These are phyloP conservation scores for Fremontodendron californicum DNA, from an alignment of 345 rosid genomes.

Conservation along the genomic window DNA sequence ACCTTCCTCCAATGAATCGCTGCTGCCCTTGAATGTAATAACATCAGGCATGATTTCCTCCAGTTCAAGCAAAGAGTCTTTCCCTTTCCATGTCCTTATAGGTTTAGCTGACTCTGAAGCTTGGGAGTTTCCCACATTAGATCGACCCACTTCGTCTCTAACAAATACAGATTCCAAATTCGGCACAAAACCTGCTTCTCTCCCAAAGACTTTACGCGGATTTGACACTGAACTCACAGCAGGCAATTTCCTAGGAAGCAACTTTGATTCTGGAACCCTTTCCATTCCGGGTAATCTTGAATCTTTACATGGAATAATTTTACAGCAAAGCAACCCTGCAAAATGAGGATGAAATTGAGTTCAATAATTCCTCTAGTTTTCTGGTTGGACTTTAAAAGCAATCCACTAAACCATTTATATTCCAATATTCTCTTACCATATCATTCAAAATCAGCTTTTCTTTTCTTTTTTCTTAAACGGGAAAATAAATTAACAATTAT, in stretches of 20 bases:
- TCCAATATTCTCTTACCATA: slow-evolving; percentile 1
- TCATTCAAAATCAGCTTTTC: background rate
- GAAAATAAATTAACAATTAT: background rate
- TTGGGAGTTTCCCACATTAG: slow-evolving; percentile 27
- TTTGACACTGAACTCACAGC: slow-evolving; percentile 38
- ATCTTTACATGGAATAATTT: slow-evolving; percentile 32
- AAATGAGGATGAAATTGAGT: slow-evolving; percentile 13
- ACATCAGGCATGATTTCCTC: slow-evolving; percentile 44
- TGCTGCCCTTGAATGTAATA: slow-evolving; percentile 40
- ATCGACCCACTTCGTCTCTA: slow-evolving; percentile 43
- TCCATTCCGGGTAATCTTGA: slow-evolving; percentile 47
- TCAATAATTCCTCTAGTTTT: slow-evolving; percentile 10
- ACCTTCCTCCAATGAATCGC: slow-evolving; percentile 61
- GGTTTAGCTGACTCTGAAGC: slow-evolving; percentile 34
- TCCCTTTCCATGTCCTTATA: slow-evolving; percentile 55
- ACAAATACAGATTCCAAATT: slow-evolving; percentile 39
- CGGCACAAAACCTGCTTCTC: slow-evolving; percentile 39
- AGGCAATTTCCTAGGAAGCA: slow-evolving; percentile 50
- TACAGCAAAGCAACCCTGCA: slow-evolving; percentile 32
- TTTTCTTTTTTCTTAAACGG: background rate
- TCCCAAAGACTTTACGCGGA: slow-evolving; percentile 24
- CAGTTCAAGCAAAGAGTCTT: slow-evolving; percentile 35
- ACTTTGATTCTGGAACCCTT: slow-evolving; percentile 53
- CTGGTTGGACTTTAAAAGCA: background rate
- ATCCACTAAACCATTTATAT: background rate